Conservation (phyloP, 148 eudicot genomes). For the Heliosperma pusillum region DNA sequence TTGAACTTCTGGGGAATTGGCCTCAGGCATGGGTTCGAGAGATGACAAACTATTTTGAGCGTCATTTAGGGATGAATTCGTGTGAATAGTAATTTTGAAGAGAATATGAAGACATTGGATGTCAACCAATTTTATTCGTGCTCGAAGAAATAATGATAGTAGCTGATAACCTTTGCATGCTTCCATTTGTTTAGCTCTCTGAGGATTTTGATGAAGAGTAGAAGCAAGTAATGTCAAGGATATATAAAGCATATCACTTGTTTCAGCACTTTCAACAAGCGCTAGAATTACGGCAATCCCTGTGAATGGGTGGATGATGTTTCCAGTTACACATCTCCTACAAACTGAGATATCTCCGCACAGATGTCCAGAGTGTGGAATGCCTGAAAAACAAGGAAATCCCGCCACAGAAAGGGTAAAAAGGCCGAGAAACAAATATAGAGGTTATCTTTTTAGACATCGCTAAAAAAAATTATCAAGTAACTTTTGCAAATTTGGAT, state of each 20-base stretch:
- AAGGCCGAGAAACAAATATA: too few species aligned
- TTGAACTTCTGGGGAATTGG: constrained; percentile 47
- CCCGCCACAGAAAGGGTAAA: background rate
- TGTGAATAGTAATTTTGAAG: constrained; percentile 79
- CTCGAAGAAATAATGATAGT: constrained; percentile 62
- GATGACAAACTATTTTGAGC: constrained; percentile 37
- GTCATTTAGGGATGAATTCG: constrained; percentile 50
- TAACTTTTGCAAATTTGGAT: too few species aligned
- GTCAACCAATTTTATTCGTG: constrained; percentile 69
- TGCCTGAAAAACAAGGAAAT: constrained; percentile 38
- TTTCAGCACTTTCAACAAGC: constrained; percentile 84
- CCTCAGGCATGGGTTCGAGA: constrained; percentile 33
- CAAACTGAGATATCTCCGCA: constrained; percentile 75
- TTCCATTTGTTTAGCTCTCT: constrained; percentile 76
- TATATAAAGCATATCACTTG: constrained; percentile 77
- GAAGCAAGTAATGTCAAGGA: constrained; percentile 75
- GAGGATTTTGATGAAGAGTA: constrained; percentile 76
- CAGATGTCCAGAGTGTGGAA: constrained; percentile 83
- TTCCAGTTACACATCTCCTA: constrained; percentile 78
- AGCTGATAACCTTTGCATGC: constrained; percentile 69
- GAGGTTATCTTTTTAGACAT: too few species aligned
- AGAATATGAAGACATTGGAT: constrained; percentile 78
- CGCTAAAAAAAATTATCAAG: too few species aligned
- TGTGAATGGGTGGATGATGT: constrained; percentile 66
- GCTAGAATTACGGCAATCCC: constrained; percentile 83